Evolutionary conservation across 108 stramenopile species (phyloP), one percentile per base, ranked within the genome.

Genomic region (Fragilariopsis cylindrus): DNA sequence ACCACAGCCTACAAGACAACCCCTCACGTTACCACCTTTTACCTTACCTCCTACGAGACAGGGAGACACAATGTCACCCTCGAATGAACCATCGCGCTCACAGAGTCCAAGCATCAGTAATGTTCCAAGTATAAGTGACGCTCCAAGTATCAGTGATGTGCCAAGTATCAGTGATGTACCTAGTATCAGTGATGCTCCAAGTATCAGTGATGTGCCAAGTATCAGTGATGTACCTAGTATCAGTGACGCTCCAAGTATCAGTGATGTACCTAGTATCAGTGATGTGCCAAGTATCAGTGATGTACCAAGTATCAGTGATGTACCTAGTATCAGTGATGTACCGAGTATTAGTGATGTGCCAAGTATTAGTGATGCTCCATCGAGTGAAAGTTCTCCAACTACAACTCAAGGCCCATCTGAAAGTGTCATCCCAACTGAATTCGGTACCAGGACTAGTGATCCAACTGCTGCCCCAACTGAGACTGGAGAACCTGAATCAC

Each of bases 11-110:
- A 53, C 52, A 15, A 7, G 13, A 46, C 5, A 2, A 9, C 68
- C n/a, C 5, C 40, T 71, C 8, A 15, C 63, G 7, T 47, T 65
- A 19, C 46, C 65, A 47, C 65, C 65, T 60, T 60, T 30, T 19
- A 48, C 65, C 47, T 13, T 65, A 5, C 65, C 44, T 65, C 44
- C 65, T 16, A 65, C 65, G 43, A 15, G 19, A 65, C 45, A 45
- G 13, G 44, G 44, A 19, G 65, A 65, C 19, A 48, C 65, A 46
- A 13, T 15, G 4, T 11, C 41, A 45, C 65, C 69, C 13, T 70
- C 69, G 52, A n/a, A 13, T 12, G n/a, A n/a, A n/a, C 67, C 67
- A 69, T 48, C 67, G 67, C 6, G 4, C 42, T 50, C 67, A 15
- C 47, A 12, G 47, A n/a, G 46, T 13, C 67, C 40, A 6, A 19